These are phyloP conservation scores for Brassica cretica DNA, from an alignment of 345 rosid genomes.

Conservation along the genomic window DNA sequence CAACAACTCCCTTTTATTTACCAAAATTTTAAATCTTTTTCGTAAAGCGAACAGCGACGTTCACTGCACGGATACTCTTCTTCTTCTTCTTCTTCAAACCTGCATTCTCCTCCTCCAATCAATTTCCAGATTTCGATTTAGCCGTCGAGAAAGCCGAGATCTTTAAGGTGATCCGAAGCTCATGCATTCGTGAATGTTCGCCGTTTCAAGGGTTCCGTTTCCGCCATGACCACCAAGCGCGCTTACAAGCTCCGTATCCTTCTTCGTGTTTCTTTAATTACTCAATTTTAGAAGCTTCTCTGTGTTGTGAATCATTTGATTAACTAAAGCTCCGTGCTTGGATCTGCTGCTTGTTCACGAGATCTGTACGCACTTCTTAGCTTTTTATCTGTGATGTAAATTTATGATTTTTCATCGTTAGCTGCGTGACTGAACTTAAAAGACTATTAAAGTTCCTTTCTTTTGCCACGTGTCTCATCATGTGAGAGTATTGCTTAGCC, in stretches of 20 bases:
- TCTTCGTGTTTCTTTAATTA: background rate
- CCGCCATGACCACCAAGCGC: constrained; percentile 92
- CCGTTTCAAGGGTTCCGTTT: constrained; percentile 29
- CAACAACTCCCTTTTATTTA: constrained; percentile 21
- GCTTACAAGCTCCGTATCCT: constrained; percentile 99
- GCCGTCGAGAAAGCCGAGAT: constrained; percentile 18
- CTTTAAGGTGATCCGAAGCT: constrained; percentile 1
- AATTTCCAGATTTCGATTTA: constrained; percentile 18
- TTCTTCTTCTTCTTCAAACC: constrained; percentile 17
- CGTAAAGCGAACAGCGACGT: constrained; percentile 28
- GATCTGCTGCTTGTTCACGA: constrained; percentile 34
- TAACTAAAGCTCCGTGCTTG: constrained; percentile 6
- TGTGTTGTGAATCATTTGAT: background rate
- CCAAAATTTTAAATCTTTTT: background rate
- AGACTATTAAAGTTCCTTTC: background rate
- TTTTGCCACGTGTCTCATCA: background rate
- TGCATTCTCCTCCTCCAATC: background rate
- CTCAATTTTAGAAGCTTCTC: background rate
- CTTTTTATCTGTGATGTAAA: constrained; percentile 3
- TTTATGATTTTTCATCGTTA: background rate
- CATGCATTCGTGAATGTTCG: constrained; percentile 36
- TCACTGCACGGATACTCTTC: constrained; percentile 30
- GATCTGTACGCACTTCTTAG: constrained; percentile 15
- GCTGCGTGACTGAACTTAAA: background rate
- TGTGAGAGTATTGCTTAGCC: constrained; percentile 36